Base-by-base conservation (phyloP, 805 yeast genomes). In the Lachancea sp. region DNA sequence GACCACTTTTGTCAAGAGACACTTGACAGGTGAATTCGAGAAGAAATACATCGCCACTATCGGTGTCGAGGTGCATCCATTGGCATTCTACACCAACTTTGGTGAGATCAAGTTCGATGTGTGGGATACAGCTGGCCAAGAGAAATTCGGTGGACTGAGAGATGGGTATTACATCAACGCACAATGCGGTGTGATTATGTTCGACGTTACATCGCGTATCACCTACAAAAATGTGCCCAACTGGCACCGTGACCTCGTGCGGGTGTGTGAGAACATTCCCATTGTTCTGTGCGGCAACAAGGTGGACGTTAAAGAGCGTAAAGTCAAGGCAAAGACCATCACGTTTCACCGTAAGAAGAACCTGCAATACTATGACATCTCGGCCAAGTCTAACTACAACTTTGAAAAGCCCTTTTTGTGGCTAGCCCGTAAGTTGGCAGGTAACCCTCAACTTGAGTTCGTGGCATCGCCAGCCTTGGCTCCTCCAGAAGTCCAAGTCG, bases 301-400 rank as follows among this genome's bases (percentile, higher is more conserved):
- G 75, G 99, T 92, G 59, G 99, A 92, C 69, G 98, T 92, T 56
- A 92, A 92, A 78, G 99, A 92, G 77, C 85, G 99, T 73, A 92
- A 92, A 75, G 99, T 92, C 64, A 92, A 92, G 80, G 99, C 99
- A 59, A 92, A 92, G 80, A 86, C 97, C 65, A 92, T 92, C 76
- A 92, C 99, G 56, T 92, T 92, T 96, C 99, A 92, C 87, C 85
- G 99, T 80, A 92, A 92, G 94, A 92, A 92, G 82, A 92, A 92
- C 77, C 78, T 92, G 70, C 99, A 92, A 75, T 92, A 92, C 77
- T 92, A 92, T 76, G 99, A 92, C 72, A 92, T 92, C 67, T 90
- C 97, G 46, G 99, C 99, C 69, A 92, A 92, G 76, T 92, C 98
- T 53, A 92, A 92, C 78, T 92, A 92, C 78, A 94, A 92, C 79